phyloP scores from a whole-genome alignment of 805 yeast genomes.

The Kodamaea restingae region DNA sequence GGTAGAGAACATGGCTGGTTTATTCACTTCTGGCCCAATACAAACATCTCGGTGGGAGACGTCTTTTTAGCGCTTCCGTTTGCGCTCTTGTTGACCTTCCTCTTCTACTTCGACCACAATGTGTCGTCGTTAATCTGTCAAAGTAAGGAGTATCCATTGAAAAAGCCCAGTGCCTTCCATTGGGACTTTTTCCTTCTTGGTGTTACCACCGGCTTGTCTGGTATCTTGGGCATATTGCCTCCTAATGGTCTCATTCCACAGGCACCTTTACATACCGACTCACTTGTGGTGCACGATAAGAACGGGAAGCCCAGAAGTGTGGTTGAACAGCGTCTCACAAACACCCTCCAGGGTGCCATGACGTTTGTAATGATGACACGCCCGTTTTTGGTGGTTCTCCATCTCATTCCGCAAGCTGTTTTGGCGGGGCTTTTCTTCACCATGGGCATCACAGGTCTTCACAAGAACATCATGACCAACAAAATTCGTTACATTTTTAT shows the following conservation, averaged over 20 bases:
- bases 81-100: slow-evolving; percentile 75
- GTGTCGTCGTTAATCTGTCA: slow-evolving; percentile 93
- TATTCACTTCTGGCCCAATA: slow-evolving; percentile 63
- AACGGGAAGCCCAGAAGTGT: slow-evolving; percentile 46
- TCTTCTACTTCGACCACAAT: slow-evolving; percentile 94
- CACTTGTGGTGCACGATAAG: slow-evolving; percentile 56
- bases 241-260: slow-evolving; percentile 97
- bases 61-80: slow-evolving; percentile 91
- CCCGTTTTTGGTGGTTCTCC: slow-evolving; percentile 77
- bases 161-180: slow-evolving; percentile 86
- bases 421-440: slow-evolving; percentile 88
- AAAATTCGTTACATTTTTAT: slow-evolving; percentile 60
- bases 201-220: slow-evolving; percentile 80
- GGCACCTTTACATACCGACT: slow-evolving; percentile 88
- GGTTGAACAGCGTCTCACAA: slow-evolving; percentile 87
- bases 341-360: slow-evolving; percentile 78
- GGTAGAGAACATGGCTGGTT: slow-evolving; percentile 65
- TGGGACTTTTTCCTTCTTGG: slow-evolving; percentile 88
- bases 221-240: slow-evolving; percentile 86
- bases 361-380: slow-evolving; percentile 86
- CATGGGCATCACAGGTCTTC: slow-evolving; percentile 83
- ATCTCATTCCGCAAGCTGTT: slow-evolving; percentile 87
- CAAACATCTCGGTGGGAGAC: slow-evolving; percentile 59
- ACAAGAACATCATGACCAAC: slow-evolving; percentile 59
- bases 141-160: slow-evolving; percentile 71